Evolutionary conservation across 2,329 filamentous ascomycete genomes (phyloP).

Genomic region (Hypomyces rosellus): DNA sequence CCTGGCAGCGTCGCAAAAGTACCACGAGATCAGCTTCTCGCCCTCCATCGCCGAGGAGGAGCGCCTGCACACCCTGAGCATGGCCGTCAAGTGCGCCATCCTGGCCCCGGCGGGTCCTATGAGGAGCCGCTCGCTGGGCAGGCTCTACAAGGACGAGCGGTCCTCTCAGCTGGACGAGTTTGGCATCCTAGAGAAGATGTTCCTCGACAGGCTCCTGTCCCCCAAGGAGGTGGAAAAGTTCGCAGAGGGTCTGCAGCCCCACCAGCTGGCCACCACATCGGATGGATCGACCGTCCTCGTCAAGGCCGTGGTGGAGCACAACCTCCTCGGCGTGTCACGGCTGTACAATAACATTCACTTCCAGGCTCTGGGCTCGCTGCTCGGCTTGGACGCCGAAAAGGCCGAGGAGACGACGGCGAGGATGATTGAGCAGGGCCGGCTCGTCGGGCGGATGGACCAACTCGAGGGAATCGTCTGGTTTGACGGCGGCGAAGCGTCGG

Average conservation of each 20-base stretch:
- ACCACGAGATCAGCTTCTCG: conserved; percentile 80
- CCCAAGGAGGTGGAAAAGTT: conserved; percentile 83
- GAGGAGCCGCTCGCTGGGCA: conserved; percentile 71
- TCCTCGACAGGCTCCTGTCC: conserved; percentile 77
- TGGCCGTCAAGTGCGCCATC: conserved; percentile 87
- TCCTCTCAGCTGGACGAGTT: conserved; percentile 70
- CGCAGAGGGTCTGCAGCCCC: conserved; percentile 69
- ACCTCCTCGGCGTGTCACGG: conserved; percentile 77
- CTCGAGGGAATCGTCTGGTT: conserved; percentile 86
- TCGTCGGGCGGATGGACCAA: conserved; percentile 89
- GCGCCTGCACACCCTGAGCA: conserved; percentile 73
- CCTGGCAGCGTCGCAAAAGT: conserved; percentile 77
- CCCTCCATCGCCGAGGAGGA: conserved; percentile 78
- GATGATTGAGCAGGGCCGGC: conserved; percentile 92
- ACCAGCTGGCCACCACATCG: conserved; percentile 83
- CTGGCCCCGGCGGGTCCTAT: conserved; percentile 85
- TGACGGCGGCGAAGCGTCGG: conserved; percentile 64
- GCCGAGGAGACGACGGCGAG: conserved; percentile 87
- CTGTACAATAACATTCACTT: conserved; percentile 74
- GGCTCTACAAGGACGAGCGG: conserved; percentile 90
- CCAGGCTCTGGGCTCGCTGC: conserved; percentile 65
- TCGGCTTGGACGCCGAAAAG: conserved; percentile 72
- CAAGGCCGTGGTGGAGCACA: conserved; percentile 93
- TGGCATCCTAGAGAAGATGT: conserved; percentile 94
- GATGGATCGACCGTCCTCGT: conserved; percentile 91